Percentiles rank a stretch among this genome's conserved stretches.
phyloP scores from a whole-genome alignment of 352 stramenopile genomes.

The Vaucheria bursata region DNA sequence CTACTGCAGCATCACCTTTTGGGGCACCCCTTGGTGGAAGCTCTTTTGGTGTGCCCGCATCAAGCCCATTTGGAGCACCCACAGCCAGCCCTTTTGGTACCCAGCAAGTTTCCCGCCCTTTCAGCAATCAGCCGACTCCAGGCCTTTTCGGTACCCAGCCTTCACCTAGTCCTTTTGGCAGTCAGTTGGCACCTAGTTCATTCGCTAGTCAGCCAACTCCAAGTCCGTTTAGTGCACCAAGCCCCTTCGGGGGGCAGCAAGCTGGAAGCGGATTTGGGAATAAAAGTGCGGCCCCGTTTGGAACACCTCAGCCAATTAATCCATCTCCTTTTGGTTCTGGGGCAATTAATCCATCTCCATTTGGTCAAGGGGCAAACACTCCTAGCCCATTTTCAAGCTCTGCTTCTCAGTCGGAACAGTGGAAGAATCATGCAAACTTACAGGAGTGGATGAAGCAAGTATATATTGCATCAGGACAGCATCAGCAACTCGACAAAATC shows the following conservation, averaged over 20 bases:
- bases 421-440: background rate
- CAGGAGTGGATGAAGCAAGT: background rate
- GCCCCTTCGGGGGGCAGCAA: background rate
- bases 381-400: no score
- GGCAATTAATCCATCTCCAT: background rate
- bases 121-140: no score
- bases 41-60: background rate
- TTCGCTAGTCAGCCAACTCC: no score
- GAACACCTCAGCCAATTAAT: no score
- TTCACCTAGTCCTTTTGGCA: no score
- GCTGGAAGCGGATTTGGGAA: no score
- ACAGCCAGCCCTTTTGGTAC: background rate
- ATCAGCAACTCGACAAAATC: background rate
- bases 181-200: no score
- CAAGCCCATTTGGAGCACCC: background rate
- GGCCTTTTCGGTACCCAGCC: no score
- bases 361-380: background rate
- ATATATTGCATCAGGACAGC: background rate
- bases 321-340: no score
- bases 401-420: background rate
- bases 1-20: background rate
- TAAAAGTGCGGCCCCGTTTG: no score
- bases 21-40: background rate
- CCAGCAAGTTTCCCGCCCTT: no score
- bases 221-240: no score